Conservation (phyloP, 1,139 yeast species). For the Kurtzmaniella quercitrusa region DNA sequence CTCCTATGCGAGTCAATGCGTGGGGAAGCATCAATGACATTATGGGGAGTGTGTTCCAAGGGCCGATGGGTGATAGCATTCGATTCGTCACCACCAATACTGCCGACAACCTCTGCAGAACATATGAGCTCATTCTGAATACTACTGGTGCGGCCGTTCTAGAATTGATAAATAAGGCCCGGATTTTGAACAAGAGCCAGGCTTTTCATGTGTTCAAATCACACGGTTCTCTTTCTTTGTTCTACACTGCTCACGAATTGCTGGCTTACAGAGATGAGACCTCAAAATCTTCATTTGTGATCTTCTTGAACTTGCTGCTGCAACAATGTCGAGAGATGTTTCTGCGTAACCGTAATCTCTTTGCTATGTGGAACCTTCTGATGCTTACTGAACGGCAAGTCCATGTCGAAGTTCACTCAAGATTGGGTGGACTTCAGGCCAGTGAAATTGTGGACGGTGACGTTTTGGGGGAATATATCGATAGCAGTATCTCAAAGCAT, state of each 20-base stretch:
- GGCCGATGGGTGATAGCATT: slow-evolving; percentile 20
- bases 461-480: slow-evolving; percentile 20
- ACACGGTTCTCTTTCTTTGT: slow-evolving; percentile 38
- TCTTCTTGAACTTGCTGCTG: slow-evolving; percentile 53
- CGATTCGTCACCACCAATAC: slow-evolving; percentile 19
- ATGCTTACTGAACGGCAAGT: slow-evolving; percentile 25
- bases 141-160: slow-evolving; percentile 39
- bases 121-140: slow-evolving; percentile 19
- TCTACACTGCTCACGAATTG: slow-evolving; percentile 77
- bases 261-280: slow-evolving; percentile 56
- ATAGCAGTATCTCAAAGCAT: slow-evolving; percentile 18
- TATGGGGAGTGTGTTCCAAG: slow-evolving; percentile 40
- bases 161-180: slow-evolving; percentile 70
- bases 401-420: slow-evolving; percentile 25
- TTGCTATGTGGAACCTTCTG: slow-evolving; percentile 25
- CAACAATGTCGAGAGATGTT: slow-evolving; percentile 22
- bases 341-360: slow-evolving; percentile 20
- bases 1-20: slow-evolving; percentile 60
- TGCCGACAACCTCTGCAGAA: slow-evolving; percentile 17
- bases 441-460: slow-evolving; percentile 20
- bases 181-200: slow-evolving; percentile 69
- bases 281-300: slow-evolving; percentile 55
- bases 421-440: slow-evolving; percentile 18
- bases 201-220: slow-evolving; percentile 80
- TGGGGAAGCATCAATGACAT: slow-evolving; percentile 67